phyloP scores from a whole-genome alignment of 1,284 basidiomycete genomes.

The Moniliella sp. region DNA sequence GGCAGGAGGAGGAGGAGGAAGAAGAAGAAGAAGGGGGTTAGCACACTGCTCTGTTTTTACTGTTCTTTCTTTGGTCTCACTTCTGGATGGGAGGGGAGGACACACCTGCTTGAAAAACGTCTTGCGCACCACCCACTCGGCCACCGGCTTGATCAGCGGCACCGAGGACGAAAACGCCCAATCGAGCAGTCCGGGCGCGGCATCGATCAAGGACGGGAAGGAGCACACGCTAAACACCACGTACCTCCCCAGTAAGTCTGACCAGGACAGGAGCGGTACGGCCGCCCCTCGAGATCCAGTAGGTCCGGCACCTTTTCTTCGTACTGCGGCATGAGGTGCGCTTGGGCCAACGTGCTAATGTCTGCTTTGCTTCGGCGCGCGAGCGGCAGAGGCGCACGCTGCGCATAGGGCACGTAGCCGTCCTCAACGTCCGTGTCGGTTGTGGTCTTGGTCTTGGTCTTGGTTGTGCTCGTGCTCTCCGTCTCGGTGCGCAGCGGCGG shows the following conservation, averaged over 20 bases:
- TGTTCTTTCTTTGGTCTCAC: too few species aligned
- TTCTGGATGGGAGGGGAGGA: conserved; percentile 5
- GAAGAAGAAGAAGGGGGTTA: background rate
- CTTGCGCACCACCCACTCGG: conserved; percentile 49
- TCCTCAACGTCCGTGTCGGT: too few species aligned
- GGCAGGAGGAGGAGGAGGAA: background rate
- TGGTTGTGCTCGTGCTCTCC: too few species aligned
- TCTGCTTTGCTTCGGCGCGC: too few species aligned
- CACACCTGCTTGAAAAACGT: conserved; percentile 67
- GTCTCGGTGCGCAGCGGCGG: too few species aligned
- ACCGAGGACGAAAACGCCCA: conserved; percentile 41
- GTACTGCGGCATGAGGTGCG: too few species aligned
- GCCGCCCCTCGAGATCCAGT: conserved; percentile 15
- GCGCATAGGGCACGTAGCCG: too few species aligned
- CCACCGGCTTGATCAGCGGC: conserved; percentile 47
- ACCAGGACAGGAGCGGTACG: conserved; percentile 8
- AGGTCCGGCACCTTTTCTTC: conserved; percentile 6
- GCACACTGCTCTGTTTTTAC: too few species aligned
- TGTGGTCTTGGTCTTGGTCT: too few species aligned
- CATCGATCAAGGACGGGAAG: conserved; percentile 53
- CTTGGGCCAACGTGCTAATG: too few species aligned
- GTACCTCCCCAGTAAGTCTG: conserved; percentile 47
- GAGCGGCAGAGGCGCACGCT: too few species aligned
- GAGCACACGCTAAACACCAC: conserved; percentile 61
- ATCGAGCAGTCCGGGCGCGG: conserved; percentile 49